These are phyloP conservation scores for Phialophora chinensis DNA, from an alignment of 2,329 filamentous ascomycete species.

Conservation along the genomic window DNA sequence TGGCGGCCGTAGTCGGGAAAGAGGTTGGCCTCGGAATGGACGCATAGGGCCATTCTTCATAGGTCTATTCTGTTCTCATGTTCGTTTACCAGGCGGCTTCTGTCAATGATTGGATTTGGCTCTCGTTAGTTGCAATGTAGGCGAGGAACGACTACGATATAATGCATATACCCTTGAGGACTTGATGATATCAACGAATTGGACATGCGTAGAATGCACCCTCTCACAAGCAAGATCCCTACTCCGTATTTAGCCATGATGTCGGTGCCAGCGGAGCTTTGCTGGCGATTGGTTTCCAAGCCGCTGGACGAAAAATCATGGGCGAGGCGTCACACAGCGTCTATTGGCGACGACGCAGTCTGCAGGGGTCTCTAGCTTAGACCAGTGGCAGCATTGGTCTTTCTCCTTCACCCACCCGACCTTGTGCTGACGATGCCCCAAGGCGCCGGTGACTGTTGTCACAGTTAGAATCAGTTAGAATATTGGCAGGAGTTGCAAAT, in stretches of 20 bases:
- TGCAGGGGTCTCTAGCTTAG: slow-evolving; percentile 3
- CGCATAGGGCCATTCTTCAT: background rate
- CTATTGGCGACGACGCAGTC: slow-evolving; percentile 15
- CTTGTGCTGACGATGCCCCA: background rate
- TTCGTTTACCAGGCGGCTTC: background rate
- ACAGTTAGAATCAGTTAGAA: background rate
- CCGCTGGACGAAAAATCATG: slow-evolving; percentile 20
- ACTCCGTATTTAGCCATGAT: background rate
- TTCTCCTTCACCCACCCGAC: background rate
- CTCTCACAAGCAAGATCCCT: background rate
- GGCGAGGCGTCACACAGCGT: slow-evolving; percentile 3
- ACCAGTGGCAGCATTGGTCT: background rate
- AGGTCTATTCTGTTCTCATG: background rate
- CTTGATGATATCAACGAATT: slow-evolving; percentile 3
- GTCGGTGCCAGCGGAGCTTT: slow-evolving; percentile 14
- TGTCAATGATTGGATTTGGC: background rate
- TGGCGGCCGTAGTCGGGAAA: slow-evolving; percentile 37
- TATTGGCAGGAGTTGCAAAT: background rate
- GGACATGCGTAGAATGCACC: background rate
- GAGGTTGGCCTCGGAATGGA: slow-evolving; percentile 36
- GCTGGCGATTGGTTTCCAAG: slow-evolving; percentile 28
- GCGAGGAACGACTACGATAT: background rate
- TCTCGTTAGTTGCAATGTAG: background rate
- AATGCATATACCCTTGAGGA: slow-evolving; percentile 9
- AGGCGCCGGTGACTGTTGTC: background rate